These are phyloP conservation scores for Zasmidium angulare DNA, from an alignment of 2,329 filamentous ascomycete species.

Conservation along the genomic window DNA sequence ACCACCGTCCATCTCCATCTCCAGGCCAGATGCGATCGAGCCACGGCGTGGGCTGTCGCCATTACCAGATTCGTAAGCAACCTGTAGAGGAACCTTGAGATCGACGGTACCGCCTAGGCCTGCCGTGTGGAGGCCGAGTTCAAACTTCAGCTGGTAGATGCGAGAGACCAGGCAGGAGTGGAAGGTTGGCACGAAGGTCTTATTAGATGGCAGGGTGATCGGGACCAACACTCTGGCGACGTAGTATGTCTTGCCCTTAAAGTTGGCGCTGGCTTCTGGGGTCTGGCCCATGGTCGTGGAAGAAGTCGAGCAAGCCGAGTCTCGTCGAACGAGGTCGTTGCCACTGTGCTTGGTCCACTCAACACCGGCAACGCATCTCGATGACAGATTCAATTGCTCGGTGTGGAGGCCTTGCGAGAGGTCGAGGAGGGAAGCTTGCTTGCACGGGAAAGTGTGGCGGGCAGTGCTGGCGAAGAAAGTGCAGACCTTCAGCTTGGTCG, in stretches of 20 bases:
- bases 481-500: slow-evolving; percentile 56
- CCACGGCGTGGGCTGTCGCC: slow-evolving; percentile 16
- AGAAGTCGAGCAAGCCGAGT: slow-evolving; percentile 38
- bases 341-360: slow-evolving; percentile 50
- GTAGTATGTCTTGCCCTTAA: slow-evolving; percentile 55
- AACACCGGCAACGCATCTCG: slow-evolving; percentile 56
- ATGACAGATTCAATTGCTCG: slow-evolving; percentile 55
- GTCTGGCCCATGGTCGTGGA: slow-evolving; percentile 33
- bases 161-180: slow-evolving; percentile 67
- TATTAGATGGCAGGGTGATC: slow-evolving; percentile 58
- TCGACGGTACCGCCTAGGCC: slow-evolving; percentile 42
- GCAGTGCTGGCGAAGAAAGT: slow-evolving; percentile 58
- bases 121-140: slow-evolving; percentile 55
- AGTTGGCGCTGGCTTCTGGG: slow-evolving; percentile 40
- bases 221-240: slow-evolving; percentile 64
- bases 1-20: slow-evolving; percentile 29
- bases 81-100: slow-evolving; percentile 48
- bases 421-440: slow-evolving; percentile 43
- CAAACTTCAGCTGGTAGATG: slow-evolving; percentile 61
- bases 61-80: slow-evolving; percentile 31
- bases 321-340: slow-evolving; percentile 36
- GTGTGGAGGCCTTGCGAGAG: slow-evolving; percentile 53
- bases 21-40: slow-evolving; percentile 17
- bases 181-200: slow-evolving; percentile 67
- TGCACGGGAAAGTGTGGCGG: slow-evolving; percentile 51